Evolutionary conservation across 2,329 filamentous ascomycete genomes (phyloP), one percentile per base, ranked within the genome.

Genomic region (Calonectria pseudoreteaudii): DNA sequence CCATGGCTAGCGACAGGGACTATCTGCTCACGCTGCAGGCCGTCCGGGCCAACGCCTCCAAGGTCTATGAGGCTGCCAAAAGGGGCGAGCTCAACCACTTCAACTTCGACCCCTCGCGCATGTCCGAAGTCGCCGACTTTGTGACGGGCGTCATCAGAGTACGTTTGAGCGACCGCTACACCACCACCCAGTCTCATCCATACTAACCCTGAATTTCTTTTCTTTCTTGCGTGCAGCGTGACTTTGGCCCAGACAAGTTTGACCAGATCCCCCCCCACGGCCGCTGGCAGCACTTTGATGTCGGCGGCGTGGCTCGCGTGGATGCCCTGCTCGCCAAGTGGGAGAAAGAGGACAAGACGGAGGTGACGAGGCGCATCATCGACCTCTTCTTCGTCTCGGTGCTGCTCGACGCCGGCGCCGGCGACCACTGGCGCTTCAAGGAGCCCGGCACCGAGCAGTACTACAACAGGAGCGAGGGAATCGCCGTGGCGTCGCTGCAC

Each of bases 351-450:
- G 87, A 90, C 66, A 83, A 85, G 1, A 75, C 82, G 0, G 90
- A 91, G 73, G 80, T 86, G 6, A 88, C 88, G 0, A 88, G 90
- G 4, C 86, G 90, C 0, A 81, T 92, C 23, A 86, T 92, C 56
- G 91, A 93, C 77, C 83, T 93, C 10, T 93, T 93, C 82, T 88
- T 92, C 60, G 89, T 91, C 3, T 91, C 90, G 0, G 90, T 92
- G 0, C 84, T 92, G 20, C 83, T 91, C 0, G 90, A 92, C 76
- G 90, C 88, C 0, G 88, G 88, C 0, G 88, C 89, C 0, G 89
- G 88, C 1, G 87, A 90, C 77, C 74, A 81, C 14, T 90, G 88
- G 89, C 80, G 76, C 0, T 90, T 84, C 69, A 81, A 78, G 0
- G 88, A 90, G 77, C 83, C 86, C 0, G 79, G 71, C 0, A 82